Evolutionary conservation across 2,329 filamentous ascomycete genomes (phyloP).

Genomic region (Magnaporthales sp.): DNA sequence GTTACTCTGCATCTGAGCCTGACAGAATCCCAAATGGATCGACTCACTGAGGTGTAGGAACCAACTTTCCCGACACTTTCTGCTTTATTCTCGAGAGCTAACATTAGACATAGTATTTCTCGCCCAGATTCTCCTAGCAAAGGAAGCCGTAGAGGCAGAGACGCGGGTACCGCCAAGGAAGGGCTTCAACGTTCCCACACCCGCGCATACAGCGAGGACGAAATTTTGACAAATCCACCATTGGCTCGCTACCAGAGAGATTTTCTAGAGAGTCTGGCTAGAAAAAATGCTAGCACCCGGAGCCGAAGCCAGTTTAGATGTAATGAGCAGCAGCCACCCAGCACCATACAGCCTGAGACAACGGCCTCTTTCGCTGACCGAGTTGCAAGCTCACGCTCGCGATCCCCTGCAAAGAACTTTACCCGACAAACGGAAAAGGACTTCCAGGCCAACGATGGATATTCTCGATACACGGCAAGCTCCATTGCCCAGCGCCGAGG

Average conservation of each 20-base stretch:
- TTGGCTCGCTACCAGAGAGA: not conserved
- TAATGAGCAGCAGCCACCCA: not conserved
- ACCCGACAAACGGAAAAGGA: not conserved
- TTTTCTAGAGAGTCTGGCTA: not conserved
- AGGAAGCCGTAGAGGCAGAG: not conserved
- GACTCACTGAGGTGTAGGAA: constrained; percentile 35
- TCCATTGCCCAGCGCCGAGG: constrained; percentile 3
- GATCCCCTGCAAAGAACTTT: not conserved
- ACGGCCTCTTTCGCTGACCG: not conserved
- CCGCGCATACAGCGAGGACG: constrained; percentile 3
- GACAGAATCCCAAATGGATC: constrained; percentile 39
- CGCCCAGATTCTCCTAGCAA: constrained; percentile 2
- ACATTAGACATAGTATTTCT: constrained; percentile 8
- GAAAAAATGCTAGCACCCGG: not conserved
- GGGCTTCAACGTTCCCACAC: not conserved
- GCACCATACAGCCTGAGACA: not conserved
- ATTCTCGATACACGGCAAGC: not conserved
- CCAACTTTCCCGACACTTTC: not conserved
- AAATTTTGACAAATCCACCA: not conserved
- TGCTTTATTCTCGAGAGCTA: not conserved
- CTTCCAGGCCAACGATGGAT: not conserved
- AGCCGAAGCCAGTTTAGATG: not conserved
- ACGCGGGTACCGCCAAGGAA: not conserved
- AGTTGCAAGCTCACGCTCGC: not conserved
- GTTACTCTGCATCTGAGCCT: constrained; percentile 38